Base-by-base conservation (phyloP, 495 filamentous ascomycete species). In the Daldinia bambusicola region DNA sequence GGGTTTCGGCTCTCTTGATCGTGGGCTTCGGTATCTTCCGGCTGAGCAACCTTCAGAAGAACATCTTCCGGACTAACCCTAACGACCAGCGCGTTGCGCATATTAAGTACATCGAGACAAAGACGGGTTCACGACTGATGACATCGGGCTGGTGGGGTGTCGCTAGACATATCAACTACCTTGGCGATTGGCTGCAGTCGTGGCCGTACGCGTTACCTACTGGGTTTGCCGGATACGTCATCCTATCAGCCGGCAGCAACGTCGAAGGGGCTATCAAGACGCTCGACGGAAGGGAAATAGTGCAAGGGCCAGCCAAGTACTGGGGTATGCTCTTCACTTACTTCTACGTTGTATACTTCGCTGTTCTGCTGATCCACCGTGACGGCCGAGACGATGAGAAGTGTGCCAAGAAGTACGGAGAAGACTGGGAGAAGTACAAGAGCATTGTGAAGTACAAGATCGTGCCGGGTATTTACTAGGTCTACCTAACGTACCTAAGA, bases 341-440 rank as follows among this genome's bases (percentile, higher is more conserved):
- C 82, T 98, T 99, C 78, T 98, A 95, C 82, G 81, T 99, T 60
- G 64, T 96, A 13, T 99, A 98, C 81, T 99, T 98, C 81, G 94
- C 90, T 1, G 80, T 97, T 30, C 80, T 99, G 65, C 85, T 98
- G 13, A 81, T 99, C 60, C 95, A 99, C 77, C 91, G 95, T n/a
- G 93, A 97, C 75, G 82, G 89, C 65, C 86, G 95, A 71, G 95
- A 98, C 74, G 95, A 98, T 70, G 90, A 93, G 78, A 97, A 97
- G 85, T 99, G 96, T 81, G 81, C 85, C 70, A 85, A 83, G 74
- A 98, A 98, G 84, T 98, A 99, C 78, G 96, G 96, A 12, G 87
- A 89, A 69, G 94, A 98, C 72, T 99, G 95, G 95, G 89, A 92
- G 71, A 88, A 88, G 80, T 99, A 99, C 79, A 92, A 90, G 73